Conservation (phyloP, 495 filamentous ascomycete genomes). For the Tuber magnatum region DNA sequence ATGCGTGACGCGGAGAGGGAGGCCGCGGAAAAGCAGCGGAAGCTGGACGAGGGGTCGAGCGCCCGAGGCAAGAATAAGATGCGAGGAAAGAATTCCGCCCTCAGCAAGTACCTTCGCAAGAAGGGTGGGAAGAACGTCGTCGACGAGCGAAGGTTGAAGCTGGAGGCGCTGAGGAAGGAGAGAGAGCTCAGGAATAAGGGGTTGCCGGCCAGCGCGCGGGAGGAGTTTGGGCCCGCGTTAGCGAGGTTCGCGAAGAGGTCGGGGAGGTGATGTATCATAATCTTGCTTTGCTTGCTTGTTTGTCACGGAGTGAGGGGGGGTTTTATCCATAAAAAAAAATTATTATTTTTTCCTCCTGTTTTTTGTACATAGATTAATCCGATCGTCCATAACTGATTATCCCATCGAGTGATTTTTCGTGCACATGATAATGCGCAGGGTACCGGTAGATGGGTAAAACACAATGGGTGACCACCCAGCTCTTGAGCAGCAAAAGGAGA, state of each 20-base stretch:
- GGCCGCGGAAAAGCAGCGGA: conserved; percentile 16
- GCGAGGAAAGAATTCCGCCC: conserved; percentile 81
- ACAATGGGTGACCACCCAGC: too few species aligned
- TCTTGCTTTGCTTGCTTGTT: neutral
- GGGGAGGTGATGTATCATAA: conserved; percentile 26
- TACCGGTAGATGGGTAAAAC: too few species aligned
- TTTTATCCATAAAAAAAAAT: neutral
- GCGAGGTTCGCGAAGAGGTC: conserved; percentile 54
- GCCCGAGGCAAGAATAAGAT: conserved; percentile 63
- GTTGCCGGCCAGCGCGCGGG: conserved; percentile 48
- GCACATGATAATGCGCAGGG: neutral
- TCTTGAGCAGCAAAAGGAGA: neutral
- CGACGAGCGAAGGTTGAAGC: conserved; percentile 70
- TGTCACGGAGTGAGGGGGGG: neutral
- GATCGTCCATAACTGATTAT: neutral
- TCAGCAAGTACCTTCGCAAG: conserved; percentile 83
- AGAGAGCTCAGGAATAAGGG: conserved; percentile 58
- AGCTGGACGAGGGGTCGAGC: conserved; percentile 57
- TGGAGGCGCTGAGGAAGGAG: conserved; percentile 60
- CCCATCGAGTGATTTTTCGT: neutral
- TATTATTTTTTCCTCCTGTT: too few species aligned
- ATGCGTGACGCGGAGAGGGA: conserved; percentile 67
- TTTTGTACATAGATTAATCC: neutral
- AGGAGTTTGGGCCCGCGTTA: conserved; percentile 64
- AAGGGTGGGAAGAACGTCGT: conserved; percentile 82